phyloP scores from a whole-genome alignment of 148 eudicot species.

The Arbutus unedo region DNA sequence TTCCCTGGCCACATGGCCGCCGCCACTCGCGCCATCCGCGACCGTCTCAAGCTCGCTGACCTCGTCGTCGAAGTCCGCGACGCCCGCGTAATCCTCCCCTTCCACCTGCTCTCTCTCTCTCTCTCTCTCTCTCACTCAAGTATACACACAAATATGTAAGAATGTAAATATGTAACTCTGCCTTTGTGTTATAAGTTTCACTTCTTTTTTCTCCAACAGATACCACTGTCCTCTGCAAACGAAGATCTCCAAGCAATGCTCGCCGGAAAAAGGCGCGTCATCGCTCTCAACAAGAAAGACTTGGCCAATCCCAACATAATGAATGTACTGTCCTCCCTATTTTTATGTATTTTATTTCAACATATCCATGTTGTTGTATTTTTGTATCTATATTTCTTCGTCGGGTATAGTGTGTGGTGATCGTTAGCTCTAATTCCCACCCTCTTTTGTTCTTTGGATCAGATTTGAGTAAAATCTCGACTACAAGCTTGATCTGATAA shows the following conservation, averaged over 20 bases:
- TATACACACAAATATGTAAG: background rate
- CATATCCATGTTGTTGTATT: no score
- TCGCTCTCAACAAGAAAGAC: constrained; percentile 96
- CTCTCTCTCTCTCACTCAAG: background rate
- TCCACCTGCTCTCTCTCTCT: constrained; percentile 6
- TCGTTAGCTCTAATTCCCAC: background rate
- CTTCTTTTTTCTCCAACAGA: constrained; percentile 31
- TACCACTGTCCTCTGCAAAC: constrained; percentile 88
- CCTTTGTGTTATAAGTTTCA: background rate
- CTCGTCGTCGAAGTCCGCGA: constrained; percentile 96
- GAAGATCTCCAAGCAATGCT: constrained; percentile 73
- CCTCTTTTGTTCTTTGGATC: background rate
- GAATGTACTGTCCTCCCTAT: constrained; percentile 40
- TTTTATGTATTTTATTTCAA: background rate
- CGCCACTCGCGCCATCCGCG: constrained; percentile 88
- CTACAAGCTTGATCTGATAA: background rate
- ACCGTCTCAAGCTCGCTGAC: constrained; percentile 88
- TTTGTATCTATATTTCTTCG: background rate
- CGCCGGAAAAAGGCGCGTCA: constrained; percentile 64
- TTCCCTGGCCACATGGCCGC: constrained; percentile 99
- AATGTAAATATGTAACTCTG: background rate
- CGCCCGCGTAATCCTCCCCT: constrained; percentile 49
- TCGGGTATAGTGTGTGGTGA: no score
- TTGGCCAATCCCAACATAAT: constrained; percentile 93
- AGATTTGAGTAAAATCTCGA: background rate